Evolutionary conservation across 2,329 filamentous ascomycete genomes (phyloP).

Genomic region (Trichoderma atrobrunneum): DNA sequence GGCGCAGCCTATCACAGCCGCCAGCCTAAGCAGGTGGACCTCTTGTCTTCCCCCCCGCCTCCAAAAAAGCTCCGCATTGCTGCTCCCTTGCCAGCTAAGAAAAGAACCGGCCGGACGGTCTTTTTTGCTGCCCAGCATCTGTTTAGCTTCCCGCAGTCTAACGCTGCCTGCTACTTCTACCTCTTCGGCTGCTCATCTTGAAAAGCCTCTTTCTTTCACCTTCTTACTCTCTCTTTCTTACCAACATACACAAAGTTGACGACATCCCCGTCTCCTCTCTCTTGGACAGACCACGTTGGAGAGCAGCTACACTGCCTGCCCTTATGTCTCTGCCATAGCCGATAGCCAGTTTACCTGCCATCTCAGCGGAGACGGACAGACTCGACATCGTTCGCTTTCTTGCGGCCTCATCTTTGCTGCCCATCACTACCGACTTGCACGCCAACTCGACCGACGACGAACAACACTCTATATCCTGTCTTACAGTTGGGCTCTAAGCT

Average conservation of each 20-base stretch:
- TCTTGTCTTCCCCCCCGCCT: background rate
- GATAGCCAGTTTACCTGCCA: background rate
- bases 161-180: background rate
- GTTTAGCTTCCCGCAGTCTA: background rate
- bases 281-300: background rate
- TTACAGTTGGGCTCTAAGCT: background rate
- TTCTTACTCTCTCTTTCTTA: background rate
- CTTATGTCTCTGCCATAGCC: slow-evolving; percentile 15
- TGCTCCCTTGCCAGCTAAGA: slow-evolving; percentile 7
- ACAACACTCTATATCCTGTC: background rate
- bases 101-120: background rate
- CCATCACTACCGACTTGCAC: background rate
- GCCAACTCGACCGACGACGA: background rate
- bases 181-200: background rate
- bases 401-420: slow-evolving; percentile 3
- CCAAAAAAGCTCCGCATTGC: slow-evolving; percentile 14
- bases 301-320: background rate
- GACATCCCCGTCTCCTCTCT: background rate
- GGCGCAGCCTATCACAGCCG: slow-evolving; percentile 9
- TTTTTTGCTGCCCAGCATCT: slow-evolving; percentile 11
- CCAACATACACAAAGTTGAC: background rate
- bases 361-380: slow-evolving; percentile 5
- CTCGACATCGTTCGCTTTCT: slow-evolving; percentile 3
- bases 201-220: background rate
- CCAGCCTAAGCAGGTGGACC: slow-evolving; percentile 12